These are phyloP conservation scores for Tetrapisispora fleetii DNA, from an alignment of 805 yeast genomes.

Conservation along the genomic window DNA sequence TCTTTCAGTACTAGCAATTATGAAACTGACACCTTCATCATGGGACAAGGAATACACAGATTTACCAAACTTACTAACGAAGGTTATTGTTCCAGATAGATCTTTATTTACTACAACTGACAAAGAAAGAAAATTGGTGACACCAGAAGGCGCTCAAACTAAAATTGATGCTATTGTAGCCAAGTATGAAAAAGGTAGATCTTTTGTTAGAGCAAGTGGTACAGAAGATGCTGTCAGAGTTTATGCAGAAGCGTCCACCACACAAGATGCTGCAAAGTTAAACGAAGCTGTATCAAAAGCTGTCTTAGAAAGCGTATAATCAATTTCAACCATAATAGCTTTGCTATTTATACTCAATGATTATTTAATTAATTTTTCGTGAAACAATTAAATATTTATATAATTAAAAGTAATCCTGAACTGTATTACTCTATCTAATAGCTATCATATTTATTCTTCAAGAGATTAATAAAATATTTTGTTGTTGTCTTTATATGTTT, in stretches of 20 bases:
- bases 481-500: too few relatives aligned
- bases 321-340: too few relatives aligned
- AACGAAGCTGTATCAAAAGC: conserved; percentile 33
- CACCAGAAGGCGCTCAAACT: conserved; percentile 70
- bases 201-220: conserved; percentile 94
- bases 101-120: conserved; percentile 71
- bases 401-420: not conserved
- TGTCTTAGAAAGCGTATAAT: conserved; percentile 16
- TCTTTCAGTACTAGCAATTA: conserved; percentile 47
- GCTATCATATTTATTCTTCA: too few relatives aligned
- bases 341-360: not conserved
- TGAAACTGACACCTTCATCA: conserved; percentile 47
- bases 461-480: too few relatives aligned
- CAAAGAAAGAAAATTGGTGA: conserved; percentile 74
- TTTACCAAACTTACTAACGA: conserved; percentile 75
- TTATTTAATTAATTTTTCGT: too few relatives aligned
- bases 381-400: too few relatives aligned
- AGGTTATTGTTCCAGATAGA: conserved; percentile 78
- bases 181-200: conserved; percentile 53
- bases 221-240: conserved; percentile 96
- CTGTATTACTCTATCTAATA: too few relatives aligned
- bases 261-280: conserved; percentile 38
- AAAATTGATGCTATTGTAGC: conserved; percentile 58
- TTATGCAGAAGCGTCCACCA: conserved; percentile 75
- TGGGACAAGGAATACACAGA: conserved; percentile 79